Evolutionary conservation across 1,139 yeast genomes (phyloP), one percentile per base, ranked within the genome.

Genomic region (Debaryomyces psychrophilus): DNA sequence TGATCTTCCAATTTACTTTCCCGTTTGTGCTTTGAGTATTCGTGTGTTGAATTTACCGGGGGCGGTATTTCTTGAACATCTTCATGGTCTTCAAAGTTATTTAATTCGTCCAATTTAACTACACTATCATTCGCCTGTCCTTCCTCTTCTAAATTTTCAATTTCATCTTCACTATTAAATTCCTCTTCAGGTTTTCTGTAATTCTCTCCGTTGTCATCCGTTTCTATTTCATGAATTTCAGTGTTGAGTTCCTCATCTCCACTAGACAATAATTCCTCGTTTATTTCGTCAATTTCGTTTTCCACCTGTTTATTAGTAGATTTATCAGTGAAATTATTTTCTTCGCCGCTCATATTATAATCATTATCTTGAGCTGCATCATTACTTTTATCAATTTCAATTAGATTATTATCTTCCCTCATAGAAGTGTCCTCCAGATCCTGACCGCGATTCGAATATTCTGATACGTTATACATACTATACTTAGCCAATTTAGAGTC

Each of bases 191-290:
- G 49, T 12, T 50, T 56, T 17, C 49, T 51, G 33, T 54, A 54
- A 22, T 50, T 56, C 27, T 54, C 56, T 27, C 50, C 48, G 11
- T 50, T 52, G 14, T 56, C 59, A 14, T 49, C 45, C 4, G 35
- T 27, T 20, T 17, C 43, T n/a, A 20, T 27, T 9, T 25, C 29
- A 20, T 33, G 44, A 48, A 45, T 51, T 50, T 58, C 60, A 56
- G 37, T 59, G 55, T 45, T 60, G 56, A 43, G 48, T 44, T 60
- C 85, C 75, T 73, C 69, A 58, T 43, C 41, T 17, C 29, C 44
- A 15, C 28, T 34, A 12, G 26, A 35, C 23, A 36, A 12, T 18
- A 35, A 28, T 18, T 41, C 41, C 70, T 72, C 50, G 52, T 55
- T 76, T 69, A 74, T 61, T 71, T 77, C 56, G 9, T 39, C 41